Evolutionary conservation across 2,329 filamentous ascomycete species (phyloP).

Genomic region (Didymella sp.): DNA sequence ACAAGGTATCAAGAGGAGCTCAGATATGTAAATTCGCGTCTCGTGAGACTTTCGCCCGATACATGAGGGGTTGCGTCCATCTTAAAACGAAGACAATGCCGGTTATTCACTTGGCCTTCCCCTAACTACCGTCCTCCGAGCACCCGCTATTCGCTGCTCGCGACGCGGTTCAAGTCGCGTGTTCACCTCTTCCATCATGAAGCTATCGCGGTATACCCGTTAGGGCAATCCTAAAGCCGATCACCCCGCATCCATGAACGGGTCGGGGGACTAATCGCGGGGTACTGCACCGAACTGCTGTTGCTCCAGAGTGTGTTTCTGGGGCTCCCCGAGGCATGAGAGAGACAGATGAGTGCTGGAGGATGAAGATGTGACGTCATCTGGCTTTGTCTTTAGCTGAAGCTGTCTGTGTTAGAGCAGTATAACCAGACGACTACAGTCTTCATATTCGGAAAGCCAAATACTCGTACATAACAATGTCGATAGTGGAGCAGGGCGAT

Average conservation of each 20-base stretch:
- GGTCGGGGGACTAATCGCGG: constrained; percentile 19
- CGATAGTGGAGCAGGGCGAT: no score
- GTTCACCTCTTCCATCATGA: constrained; percentile 11
- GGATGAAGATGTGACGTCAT: neutral
- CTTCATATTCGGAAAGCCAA: no score
- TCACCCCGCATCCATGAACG: constrained; percentile 31
- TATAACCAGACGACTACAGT: no score
- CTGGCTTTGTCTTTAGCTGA: neutral
- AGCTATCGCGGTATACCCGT: constrained; percentile 27
- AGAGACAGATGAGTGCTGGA: neutral
- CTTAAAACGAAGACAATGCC: constrained; percentile 9
- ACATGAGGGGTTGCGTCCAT: neutral
- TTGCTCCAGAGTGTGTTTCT: neutral
- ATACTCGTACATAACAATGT: no score
- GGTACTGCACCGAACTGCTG: constrained; percentile 18
- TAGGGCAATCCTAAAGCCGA: constrained; percentile 28
- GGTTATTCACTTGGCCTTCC: neutral
- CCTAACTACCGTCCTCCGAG: constrained; percentile 5
- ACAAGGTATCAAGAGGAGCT: neutral
- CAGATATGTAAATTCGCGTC: neutral
- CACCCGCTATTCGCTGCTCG: constrained; percentile 2
- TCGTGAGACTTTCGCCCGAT: neutral
- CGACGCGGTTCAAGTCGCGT: constrained; percentile 15
- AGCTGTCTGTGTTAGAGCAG: neutral
- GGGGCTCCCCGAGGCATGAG: neutral